Evolutionary conservation across 208 protist species (phyloP).

Genomic region (Lotmaria passim): DNA sequence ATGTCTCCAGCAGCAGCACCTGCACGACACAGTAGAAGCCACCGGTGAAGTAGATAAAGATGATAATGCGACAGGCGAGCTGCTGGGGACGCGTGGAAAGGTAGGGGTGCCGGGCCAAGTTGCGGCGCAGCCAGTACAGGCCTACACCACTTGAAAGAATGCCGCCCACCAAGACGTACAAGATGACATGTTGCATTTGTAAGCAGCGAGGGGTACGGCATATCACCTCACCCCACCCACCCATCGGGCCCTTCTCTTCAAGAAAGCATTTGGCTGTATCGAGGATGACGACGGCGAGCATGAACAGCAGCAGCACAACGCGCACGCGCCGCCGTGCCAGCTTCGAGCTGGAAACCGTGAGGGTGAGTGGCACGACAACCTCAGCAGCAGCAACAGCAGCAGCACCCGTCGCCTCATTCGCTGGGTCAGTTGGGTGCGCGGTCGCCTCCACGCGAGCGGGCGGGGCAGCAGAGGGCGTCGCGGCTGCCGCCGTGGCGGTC

Average conservation of each 20-base stretch:
- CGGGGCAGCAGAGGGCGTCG: background rate
- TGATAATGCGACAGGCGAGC: constrained; percentile 79
- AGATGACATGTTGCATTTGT: constrained; percentile 29
- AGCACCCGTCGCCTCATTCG: background rate
- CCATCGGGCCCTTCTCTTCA: constrained; percentile 39
- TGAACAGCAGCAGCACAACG: constrained; percentile 32
- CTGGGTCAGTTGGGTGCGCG: background rate
- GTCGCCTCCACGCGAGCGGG: background rate
- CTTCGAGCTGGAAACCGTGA: constrained; percentile 20
- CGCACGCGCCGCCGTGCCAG: constrained; percentile 48
- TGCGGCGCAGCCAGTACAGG: constrained; percentile 60
- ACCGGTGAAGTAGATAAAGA: constrained; percentile 76
- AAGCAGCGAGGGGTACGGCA: constrained; percentile 43
- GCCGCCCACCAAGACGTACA: constrained; percentile 53
- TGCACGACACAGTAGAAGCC: constrained; percentile 66
- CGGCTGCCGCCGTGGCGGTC: background rate
- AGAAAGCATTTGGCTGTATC: constrained; percentile 42
- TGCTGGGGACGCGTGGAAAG: constrained; percentile 80
- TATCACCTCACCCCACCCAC: constrained; percentile 31
- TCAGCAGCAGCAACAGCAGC: too few relatives aligned
- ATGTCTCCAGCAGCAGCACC: constrained; percentile 42
- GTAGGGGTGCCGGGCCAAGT: constrained; percentile 66
- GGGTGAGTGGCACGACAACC: background rate
- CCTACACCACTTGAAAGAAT: constrained; percentile 54
- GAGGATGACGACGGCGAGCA: constrained; percentile 36